Evolutionary conservation across 1,139 yeast genomes (phyloP).

Genomic region (Hansenula sp.): DNA sequence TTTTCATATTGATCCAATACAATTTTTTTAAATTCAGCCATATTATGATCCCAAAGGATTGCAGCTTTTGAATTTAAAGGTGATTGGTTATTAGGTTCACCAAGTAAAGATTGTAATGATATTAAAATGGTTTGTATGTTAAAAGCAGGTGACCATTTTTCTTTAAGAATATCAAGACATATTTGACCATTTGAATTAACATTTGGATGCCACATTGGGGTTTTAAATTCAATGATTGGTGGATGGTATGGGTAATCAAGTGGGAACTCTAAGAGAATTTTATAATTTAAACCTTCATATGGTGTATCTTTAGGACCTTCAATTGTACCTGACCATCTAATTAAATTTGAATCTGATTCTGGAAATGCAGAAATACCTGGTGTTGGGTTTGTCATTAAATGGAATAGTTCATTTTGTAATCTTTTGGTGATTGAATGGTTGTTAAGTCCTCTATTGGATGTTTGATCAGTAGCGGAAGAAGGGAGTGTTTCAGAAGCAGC

Average conservation of each 20-base stretch:
- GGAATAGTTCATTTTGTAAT: neutral
- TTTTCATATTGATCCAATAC: neutral
- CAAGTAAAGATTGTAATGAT: conserved; percentile 53
- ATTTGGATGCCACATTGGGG: conserved; percentile 73
- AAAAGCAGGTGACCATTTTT: conserved; percentile 69
- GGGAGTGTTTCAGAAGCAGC: no score
- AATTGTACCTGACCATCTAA: conserved; percentile 58
- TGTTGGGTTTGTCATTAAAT: conserved; percentile 15
- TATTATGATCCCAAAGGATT: conserved; percentile 35
- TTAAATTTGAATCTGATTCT: conserved; percentile 45
- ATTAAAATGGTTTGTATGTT: conserved; percentile 57
- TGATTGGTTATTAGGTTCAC: conserved; percentile 48
- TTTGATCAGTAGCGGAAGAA: neutral
- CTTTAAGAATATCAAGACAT: conserved; percentile 39
- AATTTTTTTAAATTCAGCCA: neutral
- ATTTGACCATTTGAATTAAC: conserved; percentile 60
- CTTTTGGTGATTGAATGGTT: neutral
- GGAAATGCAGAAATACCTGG: conserved; percentile 54
- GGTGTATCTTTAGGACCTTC: conserved; percentile 62
- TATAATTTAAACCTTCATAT: conserved; percentile 52
- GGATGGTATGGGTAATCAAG: conserved; percentile 58
- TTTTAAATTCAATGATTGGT: conserved; percentile 54
- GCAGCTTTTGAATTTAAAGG: conserved; percentile 50
- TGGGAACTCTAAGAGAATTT: conserved; percentile 51
- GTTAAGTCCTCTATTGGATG: neutral